These are phyloP conservation scores for Rhododendron vialii DNA, from an alignment of 148 eudicot genomes.

Conservation along the genomic window DNA sequence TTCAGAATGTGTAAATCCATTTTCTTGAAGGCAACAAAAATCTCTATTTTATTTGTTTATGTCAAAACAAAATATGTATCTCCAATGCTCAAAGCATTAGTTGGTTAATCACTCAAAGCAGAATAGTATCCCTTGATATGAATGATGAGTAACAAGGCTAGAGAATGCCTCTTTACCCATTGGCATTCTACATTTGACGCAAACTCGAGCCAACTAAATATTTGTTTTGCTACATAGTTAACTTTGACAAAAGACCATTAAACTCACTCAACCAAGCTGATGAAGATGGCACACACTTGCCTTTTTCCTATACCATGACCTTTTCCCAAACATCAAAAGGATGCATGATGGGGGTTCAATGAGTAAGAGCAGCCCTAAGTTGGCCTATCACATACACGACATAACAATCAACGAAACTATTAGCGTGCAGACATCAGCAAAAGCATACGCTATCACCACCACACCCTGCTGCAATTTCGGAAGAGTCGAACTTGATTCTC, in stretches of 20 bases:
- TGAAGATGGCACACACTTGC: background rate
- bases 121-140: background rate
- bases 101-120: background rate
- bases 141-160: background rate
- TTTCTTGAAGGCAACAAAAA: background rate
- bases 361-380: background rate
- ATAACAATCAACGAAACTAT: background rate
- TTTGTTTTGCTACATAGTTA: background rate
- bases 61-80: background rate
- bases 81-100: background rate
- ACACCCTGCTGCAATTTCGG: background rate
- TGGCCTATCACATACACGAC: background rate
- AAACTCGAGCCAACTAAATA: background rate
- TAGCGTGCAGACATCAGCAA: background rate
- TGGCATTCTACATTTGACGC: background rate
- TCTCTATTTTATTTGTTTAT: background rate
- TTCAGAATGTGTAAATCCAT: background rate
- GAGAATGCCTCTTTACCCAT: background rate
- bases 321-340: background rate
- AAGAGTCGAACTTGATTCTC: background rate
- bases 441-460: background rate
- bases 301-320: background rate
- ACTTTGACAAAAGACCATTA: background rate
- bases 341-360: background rate
- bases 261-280: background rate